Evolutionary conservation across 2,329 filamentous ascomycete genomes (phyloP), one percentile per base, ranked within the genome.

Genomic region (Simplicillium aogashimaense): DNA sequence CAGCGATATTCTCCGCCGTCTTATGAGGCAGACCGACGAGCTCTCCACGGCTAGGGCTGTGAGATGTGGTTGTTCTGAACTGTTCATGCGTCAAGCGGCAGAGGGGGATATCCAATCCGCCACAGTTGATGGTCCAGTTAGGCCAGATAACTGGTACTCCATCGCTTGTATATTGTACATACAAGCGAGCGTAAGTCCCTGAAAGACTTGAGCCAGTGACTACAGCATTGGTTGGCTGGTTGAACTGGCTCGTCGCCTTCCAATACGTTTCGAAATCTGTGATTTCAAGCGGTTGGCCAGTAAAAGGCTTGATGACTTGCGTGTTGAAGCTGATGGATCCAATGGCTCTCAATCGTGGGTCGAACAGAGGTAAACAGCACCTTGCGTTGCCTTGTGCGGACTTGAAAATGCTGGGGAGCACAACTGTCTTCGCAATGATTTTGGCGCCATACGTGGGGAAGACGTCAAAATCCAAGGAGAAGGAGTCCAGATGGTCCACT

Each of bases 221-320:
- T 17, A 97, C 78, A 17, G 87, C 86, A 54, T 77, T 92, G 36
- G 88, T 85, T 1, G 63, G 63, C 38, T 86, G 81, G 57, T 95
- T 87, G 36, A 92, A 75, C 51, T 95, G 88, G 53, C 88, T 95
- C 1, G 92, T 98, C 1, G 90, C 90, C 62, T 97, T 98, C 92
- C 92, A 98, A 61, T 98, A 98, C 0, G 92, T 97, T 47, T 94
- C 92, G 52, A 97, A 98, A 55, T 97, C 89, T 1, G 92, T 94
- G 45, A 98, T 95, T 60, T 98, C 92, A 16, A 98, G 69, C 3
- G 92, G 88, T 45, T 88, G 83, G 7, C 92, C 90, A 46, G 81
- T 79, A 65, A 97, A 98, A 0, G 92, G 92, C 55, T 95, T 95
- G 58, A 98, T 94, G 18, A 97, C 87, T 57, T 97, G 89, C 41